These are phyloP conservation scores for Aspergillus sclerotioniger DNA, from an alignment of 495 filamentous ascomycete species.

Conservation along the genomic window DNA sequence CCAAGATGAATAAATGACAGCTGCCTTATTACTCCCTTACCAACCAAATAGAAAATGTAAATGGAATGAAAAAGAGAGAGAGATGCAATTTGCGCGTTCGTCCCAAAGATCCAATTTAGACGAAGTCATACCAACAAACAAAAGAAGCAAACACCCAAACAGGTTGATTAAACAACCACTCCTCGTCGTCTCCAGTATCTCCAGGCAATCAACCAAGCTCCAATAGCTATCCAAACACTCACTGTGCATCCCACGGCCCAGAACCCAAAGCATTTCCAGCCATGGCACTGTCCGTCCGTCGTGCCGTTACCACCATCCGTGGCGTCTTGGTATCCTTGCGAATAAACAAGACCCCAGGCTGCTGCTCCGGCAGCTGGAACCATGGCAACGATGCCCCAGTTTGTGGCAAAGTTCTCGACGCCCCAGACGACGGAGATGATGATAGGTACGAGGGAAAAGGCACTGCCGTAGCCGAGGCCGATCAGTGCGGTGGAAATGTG, in stretches of 20 bases:
- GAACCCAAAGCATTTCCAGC: conserved; percentile 77
- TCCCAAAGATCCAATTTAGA: too few species aligned
- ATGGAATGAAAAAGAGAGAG: too few species aligned
- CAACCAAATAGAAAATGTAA: too few species aligned
- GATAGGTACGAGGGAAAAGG: conserved; percentile 86
- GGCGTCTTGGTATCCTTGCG: conserved; percentile 71
- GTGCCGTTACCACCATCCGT: conserved; percentile 34
- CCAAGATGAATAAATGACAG: too few species aligned
- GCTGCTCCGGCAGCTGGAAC: conserved; percentile 82
- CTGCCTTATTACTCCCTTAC: too few species aligned
- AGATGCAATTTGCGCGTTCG: too few species aligned
- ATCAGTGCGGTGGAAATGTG: conserved; percentile 76
- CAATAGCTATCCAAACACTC: conserved; percentile 74
- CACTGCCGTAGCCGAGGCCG: conserved; percentile 87
- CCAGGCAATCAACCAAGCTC: conserved; percentile 77
- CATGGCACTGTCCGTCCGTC: conserved; percentile 56
- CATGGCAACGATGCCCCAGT: conserved; percentile 93
- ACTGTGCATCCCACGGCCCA: conserved; percentile 71
- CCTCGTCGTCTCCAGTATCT: conserved; percentile 79
- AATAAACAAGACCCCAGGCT: conserved; percentile 83
- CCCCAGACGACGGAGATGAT: conserved; percentile 95
- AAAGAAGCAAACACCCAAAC: too few species aligned
- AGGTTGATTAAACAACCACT: conserved; percentile 61
- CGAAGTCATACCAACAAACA: too few species aligned
- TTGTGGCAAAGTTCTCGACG: conserved; percentile 96